phyloP scores from a whole-genome alignment of 164 flowering plant species.

The Tetrastigma voinierianum region DNA sequence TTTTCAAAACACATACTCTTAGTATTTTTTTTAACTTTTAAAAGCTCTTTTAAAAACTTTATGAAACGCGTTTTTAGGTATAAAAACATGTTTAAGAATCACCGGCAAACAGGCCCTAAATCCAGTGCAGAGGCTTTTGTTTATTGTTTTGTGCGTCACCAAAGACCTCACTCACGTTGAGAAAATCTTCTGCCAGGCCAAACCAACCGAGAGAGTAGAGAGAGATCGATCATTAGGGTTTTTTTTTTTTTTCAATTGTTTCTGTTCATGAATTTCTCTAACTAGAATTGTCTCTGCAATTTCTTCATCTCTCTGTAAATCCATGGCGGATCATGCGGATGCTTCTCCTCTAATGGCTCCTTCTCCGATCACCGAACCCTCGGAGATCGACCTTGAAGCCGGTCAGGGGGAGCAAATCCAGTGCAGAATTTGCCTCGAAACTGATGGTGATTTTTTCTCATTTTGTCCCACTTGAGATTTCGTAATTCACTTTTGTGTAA shows the following conservation, averaged over 20 bases:
- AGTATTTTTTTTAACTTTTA: too few relatives aligned
- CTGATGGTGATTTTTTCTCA: conserved; percentile 55
- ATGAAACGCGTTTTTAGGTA: too few relatives aligned
- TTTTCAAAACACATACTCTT: too few relatives aligned
- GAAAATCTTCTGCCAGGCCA: neutral
- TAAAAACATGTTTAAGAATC: too few relatives aligned
- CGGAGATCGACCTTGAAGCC: conserved; percentile 86
- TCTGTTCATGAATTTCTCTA: neutral
- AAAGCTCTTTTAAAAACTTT: too few relatives aligned
- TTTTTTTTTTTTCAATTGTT: neutral
- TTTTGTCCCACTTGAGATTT: neutral
- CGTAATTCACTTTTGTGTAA: neutral
- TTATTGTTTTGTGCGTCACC: neutral
- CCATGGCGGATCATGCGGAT: conserved; percentile 53
- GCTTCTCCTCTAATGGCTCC: conserved; percentile 69
- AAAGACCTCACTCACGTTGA: neutral
- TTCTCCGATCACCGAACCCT: conserved; percentile 37
- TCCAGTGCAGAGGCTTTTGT: neutral
- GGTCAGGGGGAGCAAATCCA: conserved; percentile 93
- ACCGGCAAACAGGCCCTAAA: too few relatives aligned
- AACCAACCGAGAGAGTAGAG: too few relatives aligned
- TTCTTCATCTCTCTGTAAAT: neutral
- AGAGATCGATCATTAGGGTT: neutral
- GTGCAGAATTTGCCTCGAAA: conserved; percentile 96
- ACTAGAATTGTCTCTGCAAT: neutral